Conservation (phyloP, 1,284 basidiomycete genomes). For the Neotropicomus parvogracilis region DNA sequence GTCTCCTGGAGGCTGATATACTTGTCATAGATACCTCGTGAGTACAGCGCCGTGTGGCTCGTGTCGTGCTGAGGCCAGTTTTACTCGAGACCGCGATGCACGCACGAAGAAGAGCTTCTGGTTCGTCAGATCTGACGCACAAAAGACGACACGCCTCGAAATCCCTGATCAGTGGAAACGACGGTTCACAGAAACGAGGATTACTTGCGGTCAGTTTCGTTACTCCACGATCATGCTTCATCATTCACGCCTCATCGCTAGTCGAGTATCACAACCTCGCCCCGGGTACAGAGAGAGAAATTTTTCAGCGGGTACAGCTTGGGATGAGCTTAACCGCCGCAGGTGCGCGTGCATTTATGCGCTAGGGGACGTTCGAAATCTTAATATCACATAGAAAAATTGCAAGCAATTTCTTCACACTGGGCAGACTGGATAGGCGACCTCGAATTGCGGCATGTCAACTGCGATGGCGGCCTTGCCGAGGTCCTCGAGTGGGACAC, state of each 20-base stretch:
- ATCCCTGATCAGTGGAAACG: constrained; percentile 50
- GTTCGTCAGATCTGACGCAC: constrained; percentile 48
- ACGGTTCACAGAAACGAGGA: constrained; percentile 48
- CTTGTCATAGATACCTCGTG: constrained; percentile 48
- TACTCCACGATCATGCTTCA: neutral
- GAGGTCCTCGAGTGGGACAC: constrained; percentile 54
- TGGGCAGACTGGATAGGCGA: constrained; percentile 55
- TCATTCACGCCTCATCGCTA: constrained; percentile 24
- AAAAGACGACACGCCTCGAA: constrained; percentile 40
- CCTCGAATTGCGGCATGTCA: constrained; percentile 51
- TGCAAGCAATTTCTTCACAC: constrained; percentile 65
- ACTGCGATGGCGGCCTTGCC: constrained; percentile 49
- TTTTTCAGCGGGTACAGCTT: constrained; percentile 77
- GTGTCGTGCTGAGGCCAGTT: constrained; percentile 1
- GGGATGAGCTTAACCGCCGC: constrained; percentile 66
- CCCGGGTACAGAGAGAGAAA: constrained; percentile 55
- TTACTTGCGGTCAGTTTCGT: constrained; percentile 56
- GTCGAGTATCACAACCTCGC: constrained; percentile 56
- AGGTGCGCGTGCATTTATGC: constrained; percentile 38
- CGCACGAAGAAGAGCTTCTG: constrained; percentile 56
- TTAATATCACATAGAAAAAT: constrained; percentile 48
- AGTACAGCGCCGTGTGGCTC: constrained; percentile 19
- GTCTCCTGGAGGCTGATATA: constrained; percentile 1
- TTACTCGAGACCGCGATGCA: constrained; percentile 44
- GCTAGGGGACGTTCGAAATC: neutral